Evolutionary conservation across 768 basidiomycete genomes (phyloP).

Genomic region (Mycena kentingensis): DNA sequence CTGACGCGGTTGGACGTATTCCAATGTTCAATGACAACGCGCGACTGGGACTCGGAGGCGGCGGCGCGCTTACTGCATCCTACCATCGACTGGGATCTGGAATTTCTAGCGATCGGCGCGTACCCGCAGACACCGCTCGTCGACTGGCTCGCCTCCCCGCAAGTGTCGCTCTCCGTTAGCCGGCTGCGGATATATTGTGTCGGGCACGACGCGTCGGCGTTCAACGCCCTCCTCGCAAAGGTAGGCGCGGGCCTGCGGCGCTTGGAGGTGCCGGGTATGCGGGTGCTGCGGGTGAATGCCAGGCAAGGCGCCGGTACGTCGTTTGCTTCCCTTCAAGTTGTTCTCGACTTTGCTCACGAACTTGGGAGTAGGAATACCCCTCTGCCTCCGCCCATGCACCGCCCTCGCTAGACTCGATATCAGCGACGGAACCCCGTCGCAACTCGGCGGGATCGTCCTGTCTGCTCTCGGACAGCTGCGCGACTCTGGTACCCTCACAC

Average conservation of each 20-base stretch:
- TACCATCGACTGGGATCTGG: background rate
- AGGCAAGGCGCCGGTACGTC: too few relatives aligned
- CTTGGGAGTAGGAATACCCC: too few relatives aligned
- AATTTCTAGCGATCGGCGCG: constrained; percentile 11
- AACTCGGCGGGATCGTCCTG: too few relatives aligned
- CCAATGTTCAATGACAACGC: constrained; percentile 4
- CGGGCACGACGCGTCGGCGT: constrained; percentile 2
- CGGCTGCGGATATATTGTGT: constrained; percentile 11
- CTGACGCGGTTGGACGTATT: constrained; percentile 13
- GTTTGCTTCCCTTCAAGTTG: constrained; percentile 57
- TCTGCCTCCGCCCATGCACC: too few relatives aligned
- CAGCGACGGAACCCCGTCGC: too few relatives aligned
- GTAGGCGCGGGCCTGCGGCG: constrained; percentile 1
- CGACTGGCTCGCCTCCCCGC: constrained; percentile 6
- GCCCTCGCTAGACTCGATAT: too few relatives aligned
- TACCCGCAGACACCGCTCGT: constrained; percentile 10
- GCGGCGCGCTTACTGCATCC: background rate
- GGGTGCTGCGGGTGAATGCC: too few relatives aligned
- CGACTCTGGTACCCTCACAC: too few relatives aligned
- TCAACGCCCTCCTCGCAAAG: constrained; percentile 8
- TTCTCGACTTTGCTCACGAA: constrained; percentile 63
- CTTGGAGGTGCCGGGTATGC: constrained; percentile 9
- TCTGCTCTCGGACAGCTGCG: too few relatives aligned
- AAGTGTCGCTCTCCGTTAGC: background rate
- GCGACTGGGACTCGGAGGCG: background rate